Evolutionary conservation across 805 yeast species (phyloP).

Genomic region (Saccharomycopsis sp.): DNA sequence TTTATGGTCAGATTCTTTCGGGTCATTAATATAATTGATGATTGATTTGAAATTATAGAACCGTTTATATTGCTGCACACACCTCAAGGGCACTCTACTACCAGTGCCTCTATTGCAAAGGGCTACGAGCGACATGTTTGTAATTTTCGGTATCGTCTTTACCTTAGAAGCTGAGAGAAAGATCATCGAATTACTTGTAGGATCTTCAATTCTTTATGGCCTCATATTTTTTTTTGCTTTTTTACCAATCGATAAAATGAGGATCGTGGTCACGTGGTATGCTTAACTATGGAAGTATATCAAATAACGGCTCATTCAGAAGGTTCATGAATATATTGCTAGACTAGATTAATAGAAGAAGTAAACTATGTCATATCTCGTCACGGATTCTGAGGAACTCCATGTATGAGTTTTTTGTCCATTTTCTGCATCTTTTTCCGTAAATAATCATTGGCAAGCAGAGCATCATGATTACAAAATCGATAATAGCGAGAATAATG

Average conservation of each 20-base stretch:
- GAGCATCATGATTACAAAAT: constrained; percentile 49
- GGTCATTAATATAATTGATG: background rate
- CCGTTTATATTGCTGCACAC: background rate
- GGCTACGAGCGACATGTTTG: background rate
- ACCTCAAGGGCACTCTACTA: background rate
- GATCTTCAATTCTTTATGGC: background rate
- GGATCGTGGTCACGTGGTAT: background rate
- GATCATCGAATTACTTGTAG: background rate
- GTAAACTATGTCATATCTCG: constrained; percentile 24
- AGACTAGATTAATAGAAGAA: too few relatives aligned
- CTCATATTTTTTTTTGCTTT: background rate
- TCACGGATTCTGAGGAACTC: constrained; percentile 48
- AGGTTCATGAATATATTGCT: too few relatives aligned
- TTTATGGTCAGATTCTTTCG: background rate
- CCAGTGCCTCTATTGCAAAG: background rate
- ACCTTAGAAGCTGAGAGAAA: background rate
- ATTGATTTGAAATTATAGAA: background rate
- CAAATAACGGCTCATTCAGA: too few relatives aligned
- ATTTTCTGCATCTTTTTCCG: constrained; percentile 53
- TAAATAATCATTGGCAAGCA: constrained; percentile 52
- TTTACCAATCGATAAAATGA: background rate
- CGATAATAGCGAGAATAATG: constrained; percentile 53
- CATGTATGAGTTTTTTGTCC: constrained; percentile 52
- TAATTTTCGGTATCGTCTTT: background rate
- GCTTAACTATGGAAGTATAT: too few relatives aligned